Conservation (phyloP, 2,329 filamentous ascomycete genomes). For the Septoria petroselini region DNA sequence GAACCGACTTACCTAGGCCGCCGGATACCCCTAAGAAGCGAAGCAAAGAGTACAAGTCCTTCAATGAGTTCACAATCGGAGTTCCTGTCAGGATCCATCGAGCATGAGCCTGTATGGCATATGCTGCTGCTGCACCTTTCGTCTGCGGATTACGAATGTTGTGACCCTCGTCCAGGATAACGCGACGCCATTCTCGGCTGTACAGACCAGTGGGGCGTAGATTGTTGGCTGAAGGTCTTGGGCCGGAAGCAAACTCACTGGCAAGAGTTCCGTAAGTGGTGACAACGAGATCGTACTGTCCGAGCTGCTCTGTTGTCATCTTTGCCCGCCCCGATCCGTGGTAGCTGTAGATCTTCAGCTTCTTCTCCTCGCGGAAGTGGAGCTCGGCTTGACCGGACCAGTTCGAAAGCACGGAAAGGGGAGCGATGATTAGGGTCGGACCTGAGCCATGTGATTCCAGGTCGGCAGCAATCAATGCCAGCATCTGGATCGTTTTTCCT, state of each 20-base stretch:
- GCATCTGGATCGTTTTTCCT: conserved; percentile 83
- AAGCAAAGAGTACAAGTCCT: conserved; percentile 75
- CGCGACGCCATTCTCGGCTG: conserved; percentile 68
- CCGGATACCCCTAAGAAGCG: conserved; percentile 74
- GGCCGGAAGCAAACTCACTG: conserved; percentile 58
- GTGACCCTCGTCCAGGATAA: conserved; percentile 82
- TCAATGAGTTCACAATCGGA: conserved; percentile 62
- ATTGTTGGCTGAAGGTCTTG: conserved; percentile 30
- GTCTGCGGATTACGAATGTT: conserved; percentile 74
- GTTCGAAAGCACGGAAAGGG: conserved; percentile 84
- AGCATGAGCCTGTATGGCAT: conserved; percentile 63
- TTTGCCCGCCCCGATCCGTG: conserved; percentile 63
- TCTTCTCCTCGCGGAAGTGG: conserved; percentile 64
- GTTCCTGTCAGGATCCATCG: conserved; percentile 76
- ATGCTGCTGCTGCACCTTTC: conserved; percentile 67
- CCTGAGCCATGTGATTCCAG: conserved; percentile 37
- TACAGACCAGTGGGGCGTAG: conserved; percentile 53
- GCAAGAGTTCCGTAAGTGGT: conserved; percentile 79
- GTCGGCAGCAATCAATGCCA: conserved; percentile 69
- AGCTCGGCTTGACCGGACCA: conserved; percentile 76
- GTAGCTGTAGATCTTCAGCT: conserved; percentile 68
- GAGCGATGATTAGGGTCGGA: conserved; percentile 77
- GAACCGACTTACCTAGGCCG: conserved; percentile 59
- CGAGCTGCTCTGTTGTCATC: conserved; percentile 55
- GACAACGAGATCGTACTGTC: conserved; percentile 70